These are phyloP conservation scores for Metschnikowia aberdeeniae DNA, from an alignment of 805 yeast genomes.

Conservation along the genomic window DNA sequence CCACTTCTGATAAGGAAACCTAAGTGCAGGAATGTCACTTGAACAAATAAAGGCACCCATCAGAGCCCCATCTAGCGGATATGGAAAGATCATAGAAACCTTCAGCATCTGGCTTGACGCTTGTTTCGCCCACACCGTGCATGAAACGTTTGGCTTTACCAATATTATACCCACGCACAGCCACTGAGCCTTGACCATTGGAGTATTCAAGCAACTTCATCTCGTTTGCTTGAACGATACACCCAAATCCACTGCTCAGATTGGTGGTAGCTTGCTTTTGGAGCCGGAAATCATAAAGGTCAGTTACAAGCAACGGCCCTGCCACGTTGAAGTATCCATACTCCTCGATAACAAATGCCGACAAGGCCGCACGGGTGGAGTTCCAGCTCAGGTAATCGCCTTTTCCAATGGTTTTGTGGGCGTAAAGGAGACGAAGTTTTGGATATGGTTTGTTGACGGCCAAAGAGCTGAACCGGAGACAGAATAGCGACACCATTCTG, in stretches of 20 bases:
- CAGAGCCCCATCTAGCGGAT: constrained; percentile 60
- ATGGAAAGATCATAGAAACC: constrained; percentile 45
- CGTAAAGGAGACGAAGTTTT: constrained; percentile 40
- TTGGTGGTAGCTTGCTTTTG: constrained; percentile 18
- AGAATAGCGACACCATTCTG: constrained; percentile 41
- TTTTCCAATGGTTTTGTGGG: constrained; percentile 26
- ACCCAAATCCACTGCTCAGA: constrained; percentile 45
- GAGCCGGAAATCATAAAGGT: constrained; percentile 59
- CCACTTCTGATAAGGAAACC: background rate
- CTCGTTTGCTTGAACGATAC: constrained; percentile 57
- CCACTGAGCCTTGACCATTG: constrained; percentile 45
- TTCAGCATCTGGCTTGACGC: constrained; percentile 18
- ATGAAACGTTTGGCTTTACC: constrained; percentile 42
- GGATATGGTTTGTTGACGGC: constrained; percentile 13
- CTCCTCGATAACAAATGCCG: constrained; percentile 52
- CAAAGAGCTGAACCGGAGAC: constrained; percentile 43
- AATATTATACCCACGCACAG: constrained; percentile 61
- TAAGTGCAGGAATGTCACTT: background rate
- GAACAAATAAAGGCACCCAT: constrained; percentile 62
- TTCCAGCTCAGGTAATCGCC: constrained; percentile 32
- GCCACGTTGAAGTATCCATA: constrained; percentile 40
- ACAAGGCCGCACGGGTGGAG: constrained; percentile 40
- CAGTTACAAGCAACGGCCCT: constrained; percentile 60
- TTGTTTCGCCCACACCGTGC: constrained; percentile 13
- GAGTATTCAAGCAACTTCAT: constrained; percentile 43